Evolutionary conservation across 2,329 filamentous ascomycete species (phyloP).

Genomic region (Parastagonospora avenae): DNA sequence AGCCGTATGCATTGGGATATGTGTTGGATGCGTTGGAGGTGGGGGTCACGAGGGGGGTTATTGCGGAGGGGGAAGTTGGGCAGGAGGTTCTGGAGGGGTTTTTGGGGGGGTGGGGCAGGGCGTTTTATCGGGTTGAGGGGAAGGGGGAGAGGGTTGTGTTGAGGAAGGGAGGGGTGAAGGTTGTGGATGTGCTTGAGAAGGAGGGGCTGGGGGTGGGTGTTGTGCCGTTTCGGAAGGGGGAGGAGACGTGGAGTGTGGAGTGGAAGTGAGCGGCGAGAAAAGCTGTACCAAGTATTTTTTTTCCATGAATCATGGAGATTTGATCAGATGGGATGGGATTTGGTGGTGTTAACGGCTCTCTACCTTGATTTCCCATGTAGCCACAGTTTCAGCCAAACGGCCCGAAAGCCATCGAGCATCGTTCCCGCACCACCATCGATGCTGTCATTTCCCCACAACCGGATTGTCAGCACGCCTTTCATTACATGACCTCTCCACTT

Average conservation of each 20-base stretch:
- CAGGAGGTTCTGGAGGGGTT: conserved; percentile 62
- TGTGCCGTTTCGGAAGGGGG: conserved; percentile 68
- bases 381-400: not conserved
- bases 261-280: conserved; percentile 31
- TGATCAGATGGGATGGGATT: no score
- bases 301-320: not conserved
- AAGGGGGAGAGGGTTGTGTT: conserved; percentile 59
- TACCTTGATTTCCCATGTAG: no score
- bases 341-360: no score
- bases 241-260: conserved; percentile 62
- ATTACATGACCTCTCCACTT: not conserved
- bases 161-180: conserved; percentile 60
- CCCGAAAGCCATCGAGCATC: not conserved
- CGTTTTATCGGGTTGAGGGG: conserved; percentile 60
- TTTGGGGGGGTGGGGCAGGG: conserved; percentile 61
- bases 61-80: conserved; percentile 61
- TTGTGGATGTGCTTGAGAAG: conserved; percentile 61
- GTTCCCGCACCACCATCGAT: not conserved
- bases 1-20: conserved; percentile 70
- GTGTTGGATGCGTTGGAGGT: conserved; percentile 70
- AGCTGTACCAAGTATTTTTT: not conserved
- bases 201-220: conserved; percentile 62
- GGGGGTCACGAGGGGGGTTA: conserved; percentile 60
- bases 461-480: no score
- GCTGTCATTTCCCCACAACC: no score